Conservation (phyloP, 176 grass and related monocot genomes). For the Aegilops umbellulata region DNA sequence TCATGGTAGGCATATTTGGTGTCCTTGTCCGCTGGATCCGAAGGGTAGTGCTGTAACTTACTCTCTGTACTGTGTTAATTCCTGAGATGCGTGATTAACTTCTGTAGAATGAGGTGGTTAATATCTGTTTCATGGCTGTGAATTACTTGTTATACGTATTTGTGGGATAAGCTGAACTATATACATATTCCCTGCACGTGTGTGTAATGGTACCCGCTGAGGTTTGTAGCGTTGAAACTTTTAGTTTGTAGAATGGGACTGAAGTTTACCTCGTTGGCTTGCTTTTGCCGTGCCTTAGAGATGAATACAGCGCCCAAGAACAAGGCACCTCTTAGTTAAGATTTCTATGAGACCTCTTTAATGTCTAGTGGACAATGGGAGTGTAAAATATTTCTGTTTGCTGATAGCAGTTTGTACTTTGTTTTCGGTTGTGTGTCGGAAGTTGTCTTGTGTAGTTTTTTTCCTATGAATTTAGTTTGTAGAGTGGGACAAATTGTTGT, state of each 20-base stretch:
- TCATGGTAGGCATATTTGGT: no score
- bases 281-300: constrained; percentile 40
- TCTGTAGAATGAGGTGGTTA: background rate
- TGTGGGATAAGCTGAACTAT: background rate
- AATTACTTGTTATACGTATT: background rate
- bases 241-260: constrained; percentile 14
- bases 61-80: background rate
- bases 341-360: constrained; percentile 21
- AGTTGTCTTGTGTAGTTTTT: background rate
- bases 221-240: no score
- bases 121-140: background rate
- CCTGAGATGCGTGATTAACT: background rate
- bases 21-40: background rate
- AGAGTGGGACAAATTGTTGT: no score
- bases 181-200: background rate
- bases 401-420: constrained; percentile 32
- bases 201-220: background rate
- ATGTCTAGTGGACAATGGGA: constrained; percentile 1
- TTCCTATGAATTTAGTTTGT: background rate
- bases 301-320: constrained; percentile 83
- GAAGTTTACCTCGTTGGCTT: constrained; percentile 62
- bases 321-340: constrained; percentile 19
- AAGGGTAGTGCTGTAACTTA: background rate
- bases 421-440: background rate
- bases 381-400: background rate